Conservation (phyloP, 768 basidiomycete species). For the Suillus subalutaceus region DNA sequence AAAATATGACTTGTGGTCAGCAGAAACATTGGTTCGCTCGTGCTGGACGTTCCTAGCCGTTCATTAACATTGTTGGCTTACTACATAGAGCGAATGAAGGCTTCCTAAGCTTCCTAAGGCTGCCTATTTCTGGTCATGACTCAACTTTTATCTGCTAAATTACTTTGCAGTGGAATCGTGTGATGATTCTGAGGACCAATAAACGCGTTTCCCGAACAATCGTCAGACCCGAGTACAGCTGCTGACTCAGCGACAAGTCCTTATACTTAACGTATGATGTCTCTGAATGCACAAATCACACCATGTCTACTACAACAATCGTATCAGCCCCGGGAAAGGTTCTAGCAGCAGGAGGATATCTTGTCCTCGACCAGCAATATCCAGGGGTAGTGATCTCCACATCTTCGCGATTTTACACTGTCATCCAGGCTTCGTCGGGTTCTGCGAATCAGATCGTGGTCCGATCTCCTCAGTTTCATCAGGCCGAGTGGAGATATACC, state of each 20-base stretch:
- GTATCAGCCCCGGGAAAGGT: conserved; percentile 96
- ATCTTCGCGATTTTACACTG: conserved; percentile 91
- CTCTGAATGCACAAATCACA: background rate
- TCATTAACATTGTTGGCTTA: conserved; percentile 6
- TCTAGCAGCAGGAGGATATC: conserved; percentile 93
- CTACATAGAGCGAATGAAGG: background rate
- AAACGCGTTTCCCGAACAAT: background rate
- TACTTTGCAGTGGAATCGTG: background rate
- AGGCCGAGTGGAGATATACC: conserved; percentile 75
- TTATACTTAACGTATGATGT: conserved; percentile 6
- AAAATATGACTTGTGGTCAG: conserved; percentile 81
- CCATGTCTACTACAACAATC: conserved; percentile 59
- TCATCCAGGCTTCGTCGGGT: conserved; percentile 46
- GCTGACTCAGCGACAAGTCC: conserved; percentile 30
- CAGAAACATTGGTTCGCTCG: conserved; percentile 90
- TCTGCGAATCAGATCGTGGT: conserved; percentile 59
- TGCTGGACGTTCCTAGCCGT: conserved; percentile 54
- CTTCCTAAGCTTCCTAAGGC: background rate
- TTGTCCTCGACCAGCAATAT: conserved; percentile 88
- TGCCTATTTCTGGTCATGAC: background rate
- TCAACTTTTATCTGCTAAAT: background rate
- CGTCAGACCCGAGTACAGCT: conserved; percentile 6
- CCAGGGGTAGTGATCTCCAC: conserved; percentile 90
- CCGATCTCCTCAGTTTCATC: conserved; percentile 88
- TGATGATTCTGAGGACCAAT: background rate